These are phyloP conservation scores for Tuber calosporum DNA, from an alignment of 495 filamentous ascomycete genomes.

Conservation along the genomic window DNA sequence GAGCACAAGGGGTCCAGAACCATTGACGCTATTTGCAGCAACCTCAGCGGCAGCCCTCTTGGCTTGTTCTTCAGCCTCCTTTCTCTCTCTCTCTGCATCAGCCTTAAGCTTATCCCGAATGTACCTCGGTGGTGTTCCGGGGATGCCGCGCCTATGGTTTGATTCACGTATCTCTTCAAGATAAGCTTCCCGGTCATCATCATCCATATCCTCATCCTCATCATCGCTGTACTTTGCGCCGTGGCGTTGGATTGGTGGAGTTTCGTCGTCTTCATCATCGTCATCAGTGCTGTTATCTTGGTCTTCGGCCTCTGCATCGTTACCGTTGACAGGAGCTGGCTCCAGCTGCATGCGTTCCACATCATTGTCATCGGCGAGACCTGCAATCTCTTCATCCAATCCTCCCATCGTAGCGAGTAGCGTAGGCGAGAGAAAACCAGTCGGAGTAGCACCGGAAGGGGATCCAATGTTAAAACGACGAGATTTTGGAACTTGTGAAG, in stretches of 20 bases:
- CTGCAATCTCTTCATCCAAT: conserved; percentile 44
- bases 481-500: conserved; percentile 62
- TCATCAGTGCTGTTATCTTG: conserved; percentile 22
- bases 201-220: conserved; percentile 37
- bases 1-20: neutral
- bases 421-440: conserved; percentile 43
- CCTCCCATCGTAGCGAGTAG: conserved; percentile 45
- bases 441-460: conserved; percentile 35
- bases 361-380: conserved; percentile 45
- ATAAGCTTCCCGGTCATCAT: conserved; percentile 39
- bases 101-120: conserved; percentile 38
- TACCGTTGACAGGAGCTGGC: conserved; percentile 21
- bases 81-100: conserved; percentile 36
- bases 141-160: conserved; percentile 40
- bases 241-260: conserved; percentile 5
- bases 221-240: conserved; percentile 32
- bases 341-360: conserved; percentile 29
- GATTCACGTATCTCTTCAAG: conserved; percentile 37
- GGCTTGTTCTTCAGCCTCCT: conserved; percentile 38
- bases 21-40: conserved; percentile 12
- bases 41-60: conserved; percentile 30
- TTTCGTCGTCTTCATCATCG: conserved; percentile 36
- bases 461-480: conserved; percentile 54
- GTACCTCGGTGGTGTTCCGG: conserved; percentile 36
- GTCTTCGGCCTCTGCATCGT: conserved; percentile 11